Evolutionary conservation across 371 early-diverging fungal species (phyloP).

Genomic region (Nematocida displodere): DNA sequence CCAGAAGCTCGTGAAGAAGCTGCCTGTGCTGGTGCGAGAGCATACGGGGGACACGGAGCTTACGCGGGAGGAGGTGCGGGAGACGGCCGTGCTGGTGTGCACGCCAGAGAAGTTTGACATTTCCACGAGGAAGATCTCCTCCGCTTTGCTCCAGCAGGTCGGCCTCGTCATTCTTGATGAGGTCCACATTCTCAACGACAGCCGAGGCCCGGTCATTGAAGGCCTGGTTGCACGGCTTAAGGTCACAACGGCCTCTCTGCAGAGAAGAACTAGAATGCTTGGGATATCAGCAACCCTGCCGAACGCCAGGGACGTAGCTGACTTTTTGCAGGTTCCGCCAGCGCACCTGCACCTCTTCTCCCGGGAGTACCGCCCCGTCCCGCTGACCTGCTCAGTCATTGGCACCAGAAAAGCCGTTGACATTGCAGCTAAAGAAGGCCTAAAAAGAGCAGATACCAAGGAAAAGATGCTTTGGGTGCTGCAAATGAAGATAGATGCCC

Average conservation of each 20-base stretch:
- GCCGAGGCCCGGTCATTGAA: slow-evolving; percentile 95
- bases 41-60: slow-evolving; percentile 95
- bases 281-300: slow-evolving; percentile 97
- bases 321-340: slow-evolving; percentile 79
- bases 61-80: slow-evolving; percentile 80
- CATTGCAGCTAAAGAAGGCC: slow-evolving; percentile 55
- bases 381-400: slow-evolving; percentile 68
- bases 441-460: slow-evolving; percentile 23
- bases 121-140: slow-evolving; percentile 80
- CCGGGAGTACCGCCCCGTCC: slow-evolving; percentile 74
- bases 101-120: slow-evolving; percentile 99
- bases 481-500: slow-evolving; percentile 5
- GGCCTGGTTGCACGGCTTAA: slow-evolving; percentile 84
- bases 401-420: slow-evolving; percentile 65
- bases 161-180: slow-evolving; percentile 94
- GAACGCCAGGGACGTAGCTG: slow-evolving; percentile 89
- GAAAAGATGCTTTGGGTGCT: slow-evolving; percentile 21
- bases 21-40: slow-evolving; percentile 78
- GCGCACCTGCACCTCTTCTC: slow-evolving; percentile 84
- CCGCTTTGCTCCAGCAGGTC: slow-evolving; percentile 65
- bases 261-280: slow-evolving; percentile 73
- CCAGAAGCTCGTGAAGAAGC: slow-evolving; percentile 73
- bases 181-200: slow-evolving; percentile 94
- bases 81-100: slow-evolving; percentile 90
- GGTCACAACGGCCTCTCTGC: slow-evolving; percentile 71